Evolutionary conservation across 441 rosid species (phyloP).

Genomic region (Bocquillonia castaneifolia): DNA sequence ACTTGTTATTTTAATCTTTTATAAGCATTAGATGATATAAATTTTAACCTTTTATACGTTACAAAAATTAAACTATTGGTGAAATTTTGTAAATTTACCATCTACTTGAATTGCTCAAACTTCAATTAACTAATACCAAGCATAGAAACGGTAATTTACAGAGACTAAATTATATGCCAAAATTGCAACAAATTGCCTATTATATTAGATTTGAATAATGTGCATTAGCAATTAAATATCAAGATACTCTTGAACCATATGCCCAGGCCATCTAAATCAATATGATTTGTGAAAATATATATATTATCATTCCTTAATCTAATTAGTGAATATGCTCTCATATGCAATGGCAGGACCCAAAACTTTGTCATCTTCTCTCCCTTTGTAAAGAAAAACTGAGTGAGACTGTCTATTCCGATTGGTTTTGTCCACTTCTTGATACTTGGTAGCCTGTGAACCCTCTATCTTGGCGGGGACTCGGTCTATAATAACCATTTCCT

Average conservation of each 20-base stretch:
- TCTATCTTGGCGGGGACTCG: conserved; percentile 38
- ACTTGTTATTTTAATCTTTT: too few relatives aligned
- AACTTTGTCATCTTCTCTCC: conserved; percentile 28
- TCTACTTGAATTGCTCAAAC: conserved; percentile 8
- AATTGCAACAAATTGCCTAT: conserved; percentile 22
- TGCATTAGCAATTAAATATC: background rate
- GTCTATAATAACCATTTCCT: conserved; percentile 51
- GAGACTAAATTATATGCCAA: conserved; percentile 17
- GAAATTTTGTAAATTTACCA: too few relatives aligned
- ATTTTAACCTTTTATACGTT: too few relatives aligned
- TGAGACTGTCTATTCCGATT: conserved; percentile 28
- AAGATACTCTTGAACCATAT: conserved; percentile 9
- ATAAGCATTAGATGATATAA: too few relatives aligned
- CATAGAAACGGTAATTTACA: background rate
- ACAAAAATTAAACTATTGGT: too few relatives aligned
- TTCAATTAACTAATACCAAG: background rate
- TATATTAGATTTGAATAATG: conserved; percentile 9
- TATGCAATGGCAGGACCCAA: conserved; percentile 22
- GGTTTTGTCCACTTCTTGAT: conserved; percentile 33
- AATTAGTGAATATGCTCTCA: conserved; percentile 18
- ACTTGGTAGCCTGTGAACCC: conserved; percentile 32
- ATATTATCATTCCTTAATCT: conserved; percentile 21
- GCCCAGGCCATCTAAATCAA: conserved; percentile 21
- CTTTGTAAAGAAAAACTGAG: conserved; percentile 9
- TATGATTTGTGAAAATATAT: conserved; percentile 18